A percentile compares a stretch with the other conserved stretches of the same genome.
These are phyloP conservation scores for Collybiopsis luxurians DNA, from an alignment of 768 basidiomycete species.

Conservation along the genomic window DNA sequence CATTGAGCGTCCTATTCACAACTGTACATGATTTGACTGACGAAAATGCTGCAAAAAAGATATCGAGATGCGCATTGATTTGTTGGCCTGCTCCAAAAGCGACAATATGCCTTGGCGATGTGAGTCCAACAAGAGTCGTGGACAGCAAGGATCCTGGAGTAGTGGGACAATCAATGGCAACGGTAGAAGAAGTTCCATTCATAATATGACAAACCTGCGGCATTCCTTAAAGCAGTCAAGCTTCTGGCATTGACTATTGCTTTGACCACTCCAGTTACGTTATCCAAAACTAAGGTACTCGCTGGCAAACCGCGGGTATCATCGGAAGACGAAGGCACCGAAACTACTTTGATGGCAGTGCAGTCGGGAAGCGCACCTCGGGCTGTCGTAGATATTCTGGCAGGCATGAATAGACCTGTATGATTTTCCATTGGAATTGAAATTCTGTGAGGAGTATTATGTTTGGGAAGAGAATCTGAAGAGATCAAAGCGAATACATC, in stretches of 20 bases:
- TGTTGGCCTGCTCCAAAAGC: constrained; percentile 77
- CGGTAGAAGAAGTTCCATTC: neutral
- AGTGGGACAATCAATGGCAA: neutral
- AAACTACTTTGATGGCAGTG: constrained; percentile 80
- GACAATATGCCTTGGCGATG: constrained; percentile 42
- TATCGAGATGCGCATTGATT: constrained; percentile 58
- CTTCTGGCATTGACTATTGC: constrained; percentile 76
- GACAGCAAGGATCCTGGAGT: constrained; percentile 65
- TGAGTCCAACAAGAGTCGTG: constrained; percentile 47
- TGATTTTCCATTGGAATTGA: constrained; percentile 51
- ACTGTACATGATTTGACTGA: constrained; percentile 54
- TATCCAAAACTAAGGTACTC: constrained; percentile 74
- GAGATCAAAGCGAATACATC: constrained; percentile 53
- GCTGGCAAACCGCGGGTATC: constrained; percentile 65
- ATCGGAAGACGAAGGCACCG: constrained; percentile 49
- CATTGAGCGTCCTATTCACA: constrained; percentile 57
- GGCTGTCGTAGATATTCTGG: constrained; percentile 51
- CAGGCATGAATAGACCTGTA: constrained; percentile 81
- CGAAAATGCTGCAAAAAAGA: constrained; percentile 57
- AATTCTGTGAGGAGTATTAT: constrained; percentile 58
- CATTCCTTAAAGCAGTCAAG: constrained; percentile 80
- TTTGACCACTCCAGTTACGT: constrained; percentile 61
- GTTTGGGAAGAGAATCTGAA: constrained; percentile 15
- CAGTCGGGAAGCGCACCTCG: too few relatives aligned
- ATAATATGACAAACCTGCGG: constrained; percentile 58